Percentiles rank a stretch among this genome's conserved stretches.
These are phyloP conservation scores for Aspergillus candidus DNA, from an alignment of 2,329 filamentous ascomycete genomes.

Conservation along the genomic window DNA sequence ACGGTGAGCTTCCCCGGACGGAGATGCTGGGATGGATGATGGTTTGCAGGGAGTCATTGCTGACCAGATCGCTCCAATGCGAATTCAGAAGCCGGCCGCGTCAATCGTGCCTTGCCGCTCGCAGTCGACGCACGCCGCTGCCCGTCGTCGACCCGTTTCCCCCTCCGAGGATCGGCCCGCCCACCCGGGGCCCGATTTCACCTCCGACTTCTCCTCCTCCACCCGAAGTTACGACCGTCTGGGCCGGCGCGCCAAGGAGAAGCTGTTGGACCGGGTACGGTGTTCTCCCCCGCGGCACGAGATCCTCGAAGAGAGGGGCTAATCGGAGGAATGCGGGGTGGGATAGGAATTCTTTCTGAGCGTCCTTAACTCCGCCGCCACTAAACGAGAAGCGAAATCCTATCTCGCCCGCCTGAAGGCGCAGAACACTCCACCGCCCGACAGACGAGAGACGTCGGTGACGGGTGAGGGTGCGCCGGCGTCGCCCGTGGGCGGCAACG, in stretches of 20 bases:
- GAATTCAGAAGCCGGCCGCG: slow-evolving; percentile 18
- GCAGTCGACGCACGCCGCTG: slow-evolving; percentile 1
- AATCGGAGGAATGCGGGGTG: too few species aligned
- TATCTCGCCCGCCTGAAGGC: slow-evolving; percentile 80
- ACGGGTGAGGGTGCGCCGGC: slow-evolving; percentile 14
- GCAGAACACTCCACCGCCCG: slow-evolving; percentile 28
- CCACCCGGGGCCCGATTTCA: slow-evolving; percentile 27
- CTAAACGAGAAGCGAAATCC: slow-evolving; percentile 84
- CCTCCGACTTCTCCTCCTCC: slow-evolving; percentile 27
- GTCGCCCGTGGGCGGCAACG: slow-evolving; percentile 48
- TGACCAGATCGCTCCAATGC: slow-evolving; percentile 2
- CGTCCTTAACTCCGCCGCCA: slow-evolving; percentile 79
- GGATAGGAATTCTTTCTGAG: slow-evolving; percentile 75
- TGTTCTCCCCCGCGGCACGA: background rate
- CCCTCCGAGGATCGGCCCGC: slow-evolving; percentile 15
- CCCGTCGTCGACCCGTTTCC: slow-evolving; percentile 11
- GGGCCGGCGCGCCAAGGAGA: slow-evolving; percentile 39
- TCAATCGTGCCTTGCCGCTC: slow-evolving; percentile 8
- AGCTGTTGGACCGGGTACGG: slow-evolving; percentile 38
- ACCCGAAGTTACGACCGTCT: slow-evolving; percentile 25
- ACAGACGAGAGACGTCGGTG: slow-evolving; percentile 26
- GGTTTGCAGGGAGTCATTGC: background rate
- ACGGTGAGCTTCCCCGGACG: slow-evolving; percentile 22
- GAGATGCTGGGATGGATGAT: background rate
- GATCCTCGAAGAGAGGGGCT: background rate